Evolutionary conservation across 306 rosid genomes (phyloP).

Genomic region (Hippophae tibetana): DNA sequence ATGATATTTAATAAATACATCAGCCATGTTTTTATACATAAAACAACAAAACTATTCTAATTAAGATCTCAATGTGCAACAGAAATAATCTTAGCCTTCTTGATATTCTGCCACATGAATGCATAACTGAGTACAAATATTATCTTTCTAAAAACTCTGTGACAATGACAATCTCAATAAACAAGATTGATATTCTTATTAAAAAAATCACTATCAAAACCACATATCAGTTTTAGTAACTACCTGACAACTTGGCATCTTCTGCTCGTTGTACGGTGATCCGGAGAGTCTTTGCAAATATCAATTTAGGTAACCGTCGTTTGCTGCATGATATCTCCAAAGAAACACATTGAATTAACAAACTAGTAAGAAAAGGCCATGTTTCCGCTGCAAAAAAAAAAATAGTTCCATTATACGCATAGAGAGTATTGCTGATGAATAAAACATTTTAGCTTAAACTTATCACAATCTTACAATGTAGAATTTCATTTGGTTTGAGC

Average conservation of each 20-base stretch:
- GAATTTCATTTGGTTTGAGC: constrained; percentile 62
- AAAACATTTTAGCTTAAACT: neutral
- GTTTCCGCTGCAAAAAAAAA: constrained; percentile 64
- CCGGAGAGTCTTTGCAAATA: constrained; percentile 76
- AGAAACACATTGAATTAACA: constrained; percentile 58
- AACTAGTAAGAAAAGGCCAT: constrained; percentile 75
- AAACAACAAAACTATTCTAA: constrained; percentile 5
- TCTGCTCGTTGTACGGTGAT: constrained; percentile 65
- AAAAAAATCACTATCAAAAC: too few relatives aligned
- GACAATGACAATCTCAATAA: too few relatives aligned
- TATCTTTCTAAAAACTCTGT: too few relatives aligned
- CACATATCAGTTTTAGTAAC: neutral
- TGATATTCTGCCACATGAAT: too few relatives aligned
- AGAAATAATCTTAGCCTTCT: too few relatives aligned
- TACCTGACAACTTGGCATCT: constrained; percentile 67
- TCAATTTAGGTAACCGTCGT: constrained; percentile 55
- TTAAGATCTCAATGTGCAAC: neutral
- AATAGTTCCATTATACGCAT: constrained; percentile 4
- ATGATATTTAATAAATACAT: neutral
- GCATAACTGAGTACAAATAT: too few relatives aligned
- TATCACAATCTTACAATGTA: constrained; percentile 44
- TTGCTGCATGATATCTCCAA: constrained; percentile 68
- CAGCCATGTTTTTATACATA: neutral
- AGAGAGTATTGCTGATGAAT: constrained; percentile 7
- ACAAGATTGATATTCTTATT: too few relatives aligned